These are phyloP conservation scores for Trypanosomatidae sp. DNA, from an alignment of 208 protist species.

Conservation along the genomic window DNA sequence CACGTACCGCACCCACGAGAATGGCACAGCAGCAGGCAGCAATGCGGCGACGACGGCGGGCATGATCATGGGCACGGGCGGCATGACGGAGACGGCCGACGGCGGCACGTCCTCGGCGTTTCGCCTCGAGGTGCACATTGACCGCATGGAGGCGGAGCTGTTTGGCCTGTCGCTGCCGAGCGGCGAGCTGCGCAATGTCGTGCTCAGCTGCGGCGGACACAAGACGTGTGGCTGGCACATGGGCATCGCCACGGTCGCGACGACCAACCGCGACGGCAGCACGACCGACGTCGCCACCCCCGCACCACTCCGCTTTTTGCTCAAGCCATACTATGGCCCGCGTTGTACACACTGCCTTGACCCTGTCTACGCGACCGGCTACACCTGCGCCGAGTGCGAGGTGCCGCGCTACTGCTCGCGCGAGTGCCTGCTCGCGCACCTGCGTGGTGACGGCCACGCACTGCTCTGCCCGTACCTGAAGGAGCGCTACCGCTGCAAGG, in stretches of 20 bases:
- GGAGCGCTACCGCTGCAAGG: conserved; percentile 39
- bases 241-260: conserved; percentile 30
- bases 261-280: conserved; percentile 12
- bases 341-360: conserved; percentile 78
- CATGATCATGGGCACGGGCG: no score
- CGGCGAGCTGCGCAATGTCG: conserved; percentile 41
- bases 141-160: conserved; percentile 44
- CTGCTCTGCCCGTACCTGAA: conserved; percentile 53
- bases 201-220: conserved; percentile 58
- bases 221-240: conserved; percentile 73
- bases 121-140: conserved; percentile 64
- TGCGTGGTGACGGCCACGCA: conserved; percentile 37
- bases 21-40: no score
- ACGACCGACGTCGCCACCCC: conserved; percentile 14
- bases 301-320: conserved; percentile 50
- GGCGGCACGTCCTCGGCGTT: conserved; percentile 20
- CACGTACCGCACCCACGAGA: conserved; percentile 4
- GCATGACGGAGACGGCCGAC: conserved; percentile 3
- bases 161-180: conserved; percentile 30
- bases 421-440: conserved; percentile 60
- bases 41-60: no score
- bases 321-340: conserved; percentile 48
- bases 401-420: conserved; percentile 68
- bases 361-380: conserved; percentile 71
- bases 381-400: conserved; percentile 65